These are phyloP conservation scores for Fraxinus floribunda DNA, from an alignment of 305 asterid species.

Conservation along the genomic window DNA sequence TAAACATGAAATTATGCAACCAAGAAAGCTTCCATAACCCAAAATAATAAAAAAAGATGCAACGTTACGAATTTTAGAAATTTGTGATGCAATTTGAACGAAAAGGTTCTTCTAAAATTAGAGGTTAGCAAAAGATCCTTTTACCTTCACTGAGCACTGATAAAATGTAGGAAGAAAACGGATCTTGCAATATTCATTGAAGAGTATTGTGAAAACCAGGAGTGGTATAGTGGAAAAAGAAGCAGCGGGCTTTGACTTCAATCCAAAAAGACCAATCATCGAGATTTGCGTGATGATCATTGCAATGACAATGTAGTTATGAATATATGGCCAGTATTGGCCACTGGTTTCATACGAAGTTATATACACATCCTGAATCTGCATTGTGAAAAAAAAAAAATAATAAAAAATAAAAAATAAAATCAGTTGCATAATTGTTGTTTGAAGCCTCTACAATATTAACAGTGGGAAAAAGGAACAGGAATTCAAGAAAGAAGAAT, in stretches of 20 bases:
- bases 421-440: conserved; percentile 4
- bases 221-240: conserved; percentile 71
- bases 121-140: neutral
- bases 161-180: conserved; percentile 81
- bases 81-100: neutral
- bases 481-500: neutral
- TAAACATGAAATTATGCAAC: neutral
- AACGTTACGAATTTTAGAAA: neutral
- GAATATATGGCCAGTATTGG: conserved; percentile 87
- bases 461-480: neutral
- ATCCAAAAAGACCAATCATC: conserved; percentile 87
- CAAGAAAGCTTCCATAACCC: neutral
- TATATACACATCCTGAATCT: conserved; percentile 82
- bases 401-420: too few relatives aligned
- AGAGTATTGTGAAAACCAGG: conserved; percentile 62
- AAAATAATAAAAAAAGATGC: neutral
- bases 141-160: conserved; percentile 73
- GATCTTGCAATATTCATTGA: conserved; percentile 83
- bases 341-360: conserved; percentile 89
- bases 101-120: neutral
- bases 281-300: conserved; percentile 79
- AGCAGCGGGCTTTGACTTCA: conserved; percentile 89
- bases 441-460: neutral
- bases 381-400: conserved; percentile 24
- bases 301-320: conserved; percentile 70